Percentiles rank a stretch among this genome's conserved stretches.
Conservation (phyloP, 169 alveolate species). For the Plasmodium blacklocki region DNA sequence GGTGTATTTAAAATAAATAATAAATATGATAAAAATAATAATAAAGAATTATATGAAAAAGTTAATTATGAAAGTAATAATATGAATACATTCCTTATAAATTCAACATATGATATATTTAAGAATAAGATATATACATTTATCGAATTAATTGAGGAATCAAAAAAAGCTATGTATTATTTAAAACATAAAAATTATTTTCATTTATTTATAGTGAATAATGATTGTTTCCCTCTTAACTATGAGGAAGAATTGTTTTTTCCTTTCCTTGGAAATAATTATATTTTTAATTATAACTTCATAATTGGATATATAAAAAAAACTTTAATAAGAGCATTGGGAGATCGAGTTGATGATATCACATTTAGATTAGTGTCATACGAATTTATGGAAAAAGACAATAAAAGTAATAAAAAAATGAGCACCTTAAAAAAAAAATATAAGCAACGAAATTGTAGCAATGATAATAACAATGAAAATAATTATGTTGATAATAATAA, state of each 20-base stretch:
- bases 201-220: slow-evolving; percentile 10
- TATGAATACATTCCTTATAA: slow-evolving; percentile 4
- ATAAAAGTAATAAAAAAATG: neutral
- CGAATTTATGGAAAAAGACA: neutral
- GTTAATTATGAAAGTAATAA: neutral
- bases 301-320: neutral
- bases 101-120: slow-evolving; percentile 23
- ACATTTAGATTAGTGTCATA: slow-evolving; percentile 18
- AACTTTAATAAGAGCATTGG: slow-evolving; percentile 9
- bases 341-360: slow-evolving; percentile 23
- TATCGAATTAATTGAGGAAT: slow-evolving; percentile 22
- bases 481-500: too few relatives aligned
- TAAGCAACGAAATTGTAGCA: too few relatives aligned
- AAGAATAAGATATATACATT: slow-evolving; percentile 3
- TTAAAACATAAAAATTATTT: neutral
- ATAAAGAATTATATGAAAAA: neutral
- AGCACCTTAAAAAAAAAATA: neutral
- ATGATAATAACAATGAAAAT: neutral
- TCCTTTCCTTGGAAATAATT: slow-evolving; percentile 23
- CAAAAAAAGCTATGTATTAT: slow-evolving; percentile 35
- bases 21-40: neutral
- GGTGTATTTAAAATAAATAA: slow-evolving; percentile 2
- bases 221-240: slow-evolving; percentile 29
- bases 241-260: slow-evolving; percentile 37
- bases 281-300: slow-evolving; percentile 10